Evolutionary conservation across 768 basidiomycete genomes (phyloP), one percentile per base, ranked within the genome.

Genomic region (Pleurotus ostreatus): DNA sequence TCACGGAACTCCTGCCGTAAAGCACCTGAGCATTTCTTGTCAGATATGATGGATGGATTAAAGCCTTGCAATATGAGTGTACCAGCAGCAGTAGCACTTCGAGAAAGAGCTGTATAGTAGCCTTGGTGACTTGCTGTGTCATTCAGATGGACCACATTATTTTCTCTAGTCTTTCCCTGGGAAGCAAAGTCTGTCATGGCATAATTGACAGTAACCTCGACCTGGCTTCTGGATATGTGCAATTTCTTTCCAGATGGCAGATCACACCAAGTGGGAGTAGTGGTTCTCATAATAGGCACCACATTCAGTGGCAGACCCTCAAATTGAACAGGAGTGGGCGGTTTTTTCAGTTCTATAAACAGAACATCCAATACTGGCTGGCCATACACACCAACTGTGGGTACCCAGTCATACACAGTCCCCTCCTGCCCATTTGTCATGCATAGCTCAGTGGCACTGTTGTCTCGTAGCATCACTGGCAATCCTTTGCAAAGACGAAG

Each of bases 401-500:
- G 20, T 20, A 20, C 20, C 20, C 20, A 20, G 20, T 20, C 20
- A 20, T 20, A 20, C 20, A 20, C 20, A 20, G 20, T 20, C 20
- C 20, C 20, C 20, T 20, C 20, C 20, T 20, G 20, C 20, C 20
- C 20, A 20, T 20, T 20, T 20, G 20, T 20, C 20, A 20, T 20
- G 20, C 20, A 20, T 20, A 20, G 20, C 20, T 20, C 20, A 20
- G 20, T 20, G 20, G 20, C 20, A 20, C 20, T 20, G 20, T 20
- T 20, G 20, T 20, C 20, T 20, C 20, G 20, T 20, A 20, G 60
- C 55, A 70, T 65, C 4, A 71, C 61, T 51, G 70, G 69, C 57
- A 71, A 57, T 2, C 69, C 70, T 41, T 61, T 40, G 56, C 70
- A 71, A 2, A 71, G 57, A 5, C 60, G 54, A 2, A 77, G 54